Conservation (phyloP, 176 grass and related monocot genomes). For the Carex myosuroides region DNA sequence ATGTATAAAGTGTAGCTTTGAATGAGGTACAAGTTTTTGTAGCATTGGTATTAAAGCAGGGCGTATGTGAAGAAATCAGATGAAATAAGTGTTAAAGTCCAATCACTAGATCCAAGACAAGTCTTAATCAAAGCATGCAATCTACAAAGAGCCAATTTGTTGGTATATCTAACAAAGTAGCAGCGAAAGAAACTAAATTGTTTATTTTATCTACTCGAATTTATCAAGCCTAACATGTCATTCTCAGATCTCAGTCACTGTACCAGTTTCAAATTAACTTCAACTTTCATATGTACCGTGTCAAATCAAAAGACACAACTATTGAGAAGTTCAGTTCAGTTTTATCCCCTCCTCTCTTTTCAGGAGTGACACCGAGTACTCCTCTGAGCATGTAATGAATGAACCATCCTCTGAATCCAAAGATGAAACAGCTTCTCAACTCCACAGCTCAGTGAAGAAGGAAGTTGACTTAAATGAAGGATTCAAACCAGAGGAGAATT, state of each 20-base stretch:
- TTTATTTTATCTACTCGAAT: background rate
- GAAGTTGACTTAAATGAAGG: slow-evolving; percentile 2
- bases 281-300: background rate
- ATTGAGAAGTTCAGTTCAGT: background rate
- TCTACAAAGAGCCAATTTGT: background rate
- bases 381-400: slow-evolving; percentile 14
- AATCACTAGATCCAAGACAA: background rate
- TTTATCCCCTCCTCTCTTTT: background rate
- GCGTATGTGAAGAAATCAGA: background rate
- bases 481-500: slow-evolving; percentile 54
- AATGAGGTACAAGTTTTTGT: background rate
- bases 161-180: background rate
- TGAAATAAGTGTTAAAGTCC: background rate
- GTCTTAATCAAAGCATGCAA: background rate
- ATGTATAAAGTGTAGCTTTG: background rate
- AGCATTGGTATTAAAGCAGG: background rate
- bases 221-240: background rate
- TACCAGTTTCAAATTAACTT: background rate
- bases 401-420: slow-evolving; percentile 27
- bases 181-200: background rate
- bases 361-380: slow-evolving; percentile 36
- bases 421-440: slow-evolving; percentile 9
- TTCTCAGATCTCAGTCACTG: background rate
- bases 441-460: slow-evolving; percentile 20
- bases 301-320: background rate